Base-by-base conservation (phyloP, 2,329 filamentous ascomycete genomes). In the Fusarium sp. region DNA sequence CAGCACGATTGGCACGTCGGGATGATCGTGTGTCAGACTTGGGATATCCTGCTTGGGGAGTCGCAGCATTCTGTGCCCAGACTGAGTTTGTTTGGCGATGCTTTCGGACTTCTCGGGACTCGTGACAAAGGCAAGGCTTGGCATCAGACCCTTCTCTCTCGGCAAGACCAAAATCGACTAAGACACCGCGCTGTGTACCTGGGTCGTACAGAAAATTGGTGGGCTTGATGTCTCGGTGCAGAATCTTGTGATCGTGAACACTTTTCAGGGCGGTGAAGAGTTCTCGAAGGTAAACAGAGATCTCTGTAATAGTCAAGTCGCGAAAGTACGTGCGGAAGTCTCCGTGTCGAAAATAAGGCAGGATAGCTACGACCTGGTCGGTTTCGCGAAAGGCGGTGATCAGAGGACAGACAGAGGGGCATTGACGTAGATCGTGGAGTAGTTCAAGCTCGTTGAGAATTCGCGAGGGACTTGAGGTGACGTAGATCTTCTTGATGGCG, bases 401-500 rank as follows among this genome's bases (percentile, higher is more conserved):
- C 25, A 99, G 88, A 38, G 96, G 95, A 76, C 96, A 98, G 31
- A 99, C 95, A 4, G 94, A 94, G 42, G 90, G 88, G 66, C 93
- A 97, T 63, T 92, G 89, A 55, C 93, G 90, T 14, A 99, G 88
- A 79, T 97, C 94, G 79, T 97, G 91, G 27, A 99, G 89, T 27
- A 99, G 88, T 77, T 98, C 95, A 23, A 99, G 90, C 82, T 99
- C 96, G 83, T 99, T 99, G 79, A 97, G 90, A 76, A 99, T 98
- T 49, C 96, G 93, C 33, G 91, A 88, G 1, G 96, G 96, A 74
- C 94, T 98, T 70, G 95, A 98, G 2, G 97, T 99, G 73, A 98
- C 96, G 81, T 99, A 99, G 76, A 99, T 99, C 85, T 99, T 99
- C 85, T 99, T 99, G 82, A 99, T 93, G 25, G 97, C 96, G 70